Evolutionary conservation across 2,329 filamentous ascomycete species (phyloP).

Genomic region (Coniochaeta prunicola): DNA sequence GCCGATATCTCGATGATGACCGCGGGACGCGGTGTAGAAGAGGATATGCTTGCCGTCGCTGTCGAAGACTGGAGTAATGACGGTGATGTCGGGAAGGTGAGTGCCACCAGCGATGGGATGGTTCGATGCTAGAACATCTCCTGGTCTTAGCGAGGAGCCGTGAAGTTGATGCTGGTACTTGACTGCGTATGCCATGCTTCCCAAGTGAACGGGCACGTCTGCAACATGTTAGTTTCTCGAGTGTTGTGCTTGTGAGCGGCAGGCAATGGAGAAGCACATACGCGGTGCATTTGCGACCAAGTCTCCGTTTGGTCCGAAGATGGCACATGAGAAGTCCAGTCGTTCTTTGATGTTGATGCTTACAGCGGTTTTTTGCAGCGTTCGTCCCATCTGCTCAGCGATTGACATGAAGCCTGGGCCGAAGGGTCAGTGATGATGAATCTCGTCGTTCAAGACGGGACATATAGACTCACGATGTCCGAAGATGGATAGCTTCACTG

Average conservation of each 20-base stretch:
- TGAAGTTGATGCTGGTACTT: constrained; percentile 59
- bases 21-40: constrained; percentile 40
- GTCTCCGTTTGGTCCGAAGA: constrained; percentile 68
- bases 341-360: constrained; percentile 75
- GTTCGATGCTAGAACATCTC: constrained; percentile 28
- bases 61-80: constrained; percentile 26
- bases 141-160: constrained; percentile 32
- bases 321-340: constrained; percentile 72
- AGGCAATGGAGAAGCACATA: constrained; percentile 25
- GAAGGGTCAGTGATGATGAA: not conserved
- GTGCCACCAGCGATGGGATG: constrained; percentile 25
- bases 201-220: constrained; percentile 57
- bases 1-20: not conserved
- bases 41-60: constrained; percentile 30
- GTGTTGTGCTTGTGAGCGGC: not conserved
- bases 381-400: constrained; percentile 74
- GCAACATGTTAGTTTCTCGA: not conserved
- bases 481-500: constrained; percentile 69
- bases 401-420: constrained; percentile 58
- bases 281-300: constrained; percentile 70
- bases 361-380: constrained; percentile 69
- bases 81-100: constrained; percentile 29
- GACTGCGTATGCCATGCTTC: constrained; percentile 73
- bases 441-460: not conserved
- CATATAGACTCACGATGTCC: constrained; percentile 44